Base-by-base conservation (phyloP, 345 rosid species). In the Citrus medica region DNA sequence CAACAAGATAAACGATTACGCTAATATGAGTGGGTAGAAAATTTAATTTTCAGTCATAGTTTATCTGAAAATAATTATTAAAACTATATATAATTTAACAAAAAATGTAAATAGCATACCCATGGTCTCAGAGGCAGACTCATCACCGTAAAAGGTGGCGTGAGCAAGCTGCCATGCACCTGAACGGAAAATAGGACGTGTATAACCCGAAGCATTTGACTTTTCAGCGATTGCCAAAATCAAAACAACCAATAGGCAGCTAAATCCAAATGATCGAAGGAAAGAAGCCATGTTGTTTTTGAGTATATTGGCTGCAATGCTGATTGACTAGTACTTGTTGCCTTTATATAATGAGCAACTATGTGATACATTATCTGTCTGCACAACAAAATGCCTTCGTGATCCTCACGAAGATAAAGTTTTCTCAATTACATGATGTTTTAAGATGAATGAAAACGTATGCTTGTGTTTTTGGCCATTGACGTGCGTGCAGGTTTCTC, bases 91-190 rank as follows among this genome's bases (percentile, higher is more conserved):
- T 12, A 46, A 37, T 37, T 37, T 37, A 46, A 17, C 51, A 13
- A 46, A 46, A 42, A 46, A 46, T 46, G 17, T 46, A 46, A 46
- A 46, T 3, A 46, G 77, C 76, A 75, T 88, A 91, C 93, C 93
- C 89, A 86, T 85, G 9, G 93, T 91, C 69, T 84, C 92, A 33
- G 93, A 82, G 78, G 81, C 93, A 60, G 87, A 82, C 80, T 88
- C 90, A n/a, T 91, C 93, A 6, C 95, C 95, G 64, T 91, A 91
- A 73, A 91, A 90, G 73, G 95, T 91, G 51, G 93, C 95, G 70
- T 88, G 90, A 6, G 93, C 93, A 8, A 70, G 76, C 30, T 78
- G 46, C 95, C 93, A 91, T 74, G 79, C 80, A 62, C 88, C 80
- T 12, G 97, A 87, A 38, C 53, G 75, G 79, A 87, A 93, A 5